These are phyloP conservation scores for Quercus gilva DNA, from an alignment of 306 rosid species.

Conservation along the genomic window DNA sequence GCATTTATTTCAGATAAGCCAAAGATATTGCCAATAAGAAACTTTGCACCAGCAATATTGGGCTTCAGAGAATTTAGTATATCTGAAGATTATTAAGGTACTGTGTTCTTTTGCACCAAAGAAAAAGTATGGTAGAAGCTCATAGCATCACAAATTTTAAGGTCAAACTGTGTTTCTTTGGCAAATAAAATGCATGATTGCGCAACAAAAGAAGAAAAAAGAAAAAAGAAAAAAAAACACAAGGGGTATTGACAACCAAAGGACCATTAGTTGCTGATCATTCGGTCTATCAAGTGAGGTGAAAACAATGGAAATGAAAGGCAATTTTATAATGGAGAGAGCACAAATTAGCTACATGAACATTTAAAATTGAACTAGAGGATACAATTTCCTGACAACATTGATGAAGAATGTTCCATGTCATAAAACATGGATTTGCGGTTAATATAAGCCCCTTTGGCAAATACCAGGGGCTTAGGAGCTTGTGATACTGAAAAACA, in stretches of 20 bases:
- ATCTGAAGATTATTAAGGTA: conserved; percentile 66
- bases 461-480: conserved; percentile 19
- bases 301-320: neutral
- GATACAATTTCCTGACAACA: conserved; percentile 68
- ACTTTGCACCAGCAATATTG: conserved; percentile 43
- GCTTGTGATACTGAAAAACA: conserved; percentile 46
- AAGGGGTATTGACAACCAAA: conserved; percentile 1
- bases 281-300: neutral
- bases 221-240: neutral
- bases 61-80: conserved; percentile 56
- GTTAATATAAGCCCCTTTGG: conserved; percentile 46
- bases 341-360: neutral
- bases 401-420: conserved; percentile 40
- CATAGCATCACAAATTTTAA: neutral
- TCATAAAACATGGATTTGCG: conserved; percentile 57
- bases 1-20: conserved; percentile 43
- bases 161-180: conserved; percentile 14
- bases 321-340: conserved; percentile 3
- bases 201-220: neutral
- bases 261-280: neutral
- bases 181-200: neutral
- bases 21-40: conserved; percentile 53
- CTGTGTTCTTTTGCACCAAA: neutral
- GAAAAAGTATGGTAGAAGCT: neutral
- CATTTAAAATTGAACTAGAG: conserved; percentile 17